phyloP scores from a whole-genome alignment of 139 green algal species.

The Chlorella sp. region DNA sequence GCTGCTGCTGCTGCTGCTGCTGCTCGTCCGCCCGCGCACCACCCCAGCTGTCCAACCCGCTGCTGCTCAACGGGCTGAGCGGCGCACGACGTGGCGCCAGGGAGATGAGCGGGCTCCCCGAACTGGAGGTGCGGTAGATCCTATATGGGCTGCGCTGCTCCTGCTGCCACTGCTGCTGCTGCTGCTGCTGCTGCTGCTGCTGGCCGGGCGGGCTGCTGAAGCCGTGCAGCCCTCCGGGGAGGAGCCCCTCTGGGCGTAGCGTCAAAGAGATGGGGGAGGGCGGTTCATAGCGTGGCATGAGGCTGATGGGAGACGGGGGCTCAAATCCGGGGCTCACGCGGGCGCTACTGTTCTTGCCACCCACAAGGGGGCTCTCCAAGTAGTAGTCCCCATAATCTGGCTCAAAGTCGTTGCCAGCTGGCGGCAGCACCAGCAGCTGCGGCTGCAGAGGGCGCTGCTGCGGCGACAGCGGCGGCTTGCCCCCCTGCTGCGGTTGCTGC shows the following conservation, averaged over 20 bases:
- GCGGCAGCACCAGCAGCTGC: no score
- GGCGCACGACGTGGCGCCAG: neutral
- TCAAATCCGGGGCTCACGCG: neutral
- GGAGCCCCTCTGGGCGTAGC: neutral
- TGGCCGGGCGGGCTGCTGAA: neutral
- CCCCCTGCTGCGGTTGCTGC: neutral
- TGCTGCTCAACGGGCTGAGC: neutral
- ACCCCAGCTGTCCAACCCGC: neutral
- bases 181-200: neutral
- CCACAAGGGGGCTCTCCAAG: neutral
- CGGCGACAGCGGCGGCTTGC: neutral
- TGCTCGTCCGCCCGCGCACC: neutral
- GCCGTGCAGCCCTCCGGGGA: neutral
- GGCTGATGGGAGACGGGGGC: constrained; percentile 4
- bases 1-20: neutral
- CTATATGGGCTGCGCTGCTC: neutral
- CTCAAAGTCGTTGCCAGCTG: constrained; percentile 2
- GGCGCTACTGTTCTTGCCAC: neutral
- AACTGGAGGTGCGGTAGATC: neutral
- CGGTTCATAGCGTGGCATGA: neutral
- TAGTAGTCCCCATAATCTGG: neutral
- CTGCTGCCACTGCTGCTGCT: neutral
- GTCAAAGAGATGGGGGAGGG: neutral
- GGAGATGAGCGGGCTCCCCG: neutral
- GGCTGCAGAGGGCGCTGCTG: neutral